Evolutionary conservation across 108 stramenopile species (phyloP).

Genomic region (Discostella pseudostelligera): DNA sequence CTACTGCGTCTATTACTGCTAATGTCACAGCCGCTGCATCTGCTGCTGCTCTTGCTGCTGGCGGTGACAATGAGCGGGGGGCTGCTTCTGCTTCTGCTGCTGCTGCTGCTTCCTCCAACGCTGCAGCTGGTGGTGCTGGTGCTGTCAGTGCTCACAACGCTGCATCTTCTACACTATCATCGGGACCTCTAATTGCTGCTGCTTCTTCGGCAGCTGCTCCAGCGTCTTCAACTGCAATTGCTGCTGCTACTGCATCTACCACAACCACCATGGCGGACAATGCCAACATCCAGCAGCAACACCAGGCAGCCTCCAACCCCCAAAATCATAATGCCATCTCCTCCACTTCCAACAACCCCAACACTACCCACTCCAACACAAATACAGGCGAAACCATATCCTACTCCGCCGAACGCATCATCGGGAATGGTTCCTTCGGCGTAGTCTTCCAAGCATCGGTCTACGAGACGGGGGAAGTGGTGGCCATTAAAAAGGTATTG

Average conservation of each 20-base stretch:
- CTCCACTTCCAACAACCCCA: too few species aligned
- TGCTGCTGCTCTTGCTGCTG: background rate
- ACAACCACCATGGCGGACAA: too few species aligned
- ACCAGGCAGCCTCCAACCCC: too few species aligned
- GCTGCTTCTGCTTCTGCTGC: background rate
- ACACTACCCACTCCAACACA: background rate
- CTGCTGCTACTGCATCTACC: too few species aligned
- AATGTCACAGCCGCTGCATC: too few species aligned
- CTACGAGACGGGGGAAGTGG: constrained; percentile 93
- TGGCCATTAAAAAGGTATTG: constrained; percentile 95
- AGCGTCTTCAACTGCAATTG: background rate
- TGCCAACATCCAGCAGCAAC: too few species aligned
- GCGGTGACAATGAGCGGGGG: background rate
- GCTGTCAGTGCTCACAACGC: too few species aligned
- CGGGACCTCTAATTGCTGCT: background rate
- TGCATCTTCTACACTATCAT: too few species aligned
- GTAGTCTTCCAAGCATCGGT: constrained; percentile 97
- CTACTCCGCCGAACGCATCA: constrained; percentile 96
- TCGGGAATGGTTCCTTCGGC: constrained; percentile 98
- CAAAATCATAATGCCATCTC: too few species aligned
- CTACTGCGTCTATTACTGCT: background rate
- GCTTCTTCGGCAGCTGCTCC: background rate
- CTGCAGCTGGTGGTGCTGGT: too few species aligned
- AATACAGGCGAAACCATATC: constrained; percentile 72
- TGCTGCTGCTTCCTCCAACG: background rate